A percentile compares a stretch with the other conserved stretches of the same genome.
Evolutionary conservation across 2,329 filamentous ascomycete species (phyloP).

Genomic region (Stachybotrys chlorohalonatus): DNA sequence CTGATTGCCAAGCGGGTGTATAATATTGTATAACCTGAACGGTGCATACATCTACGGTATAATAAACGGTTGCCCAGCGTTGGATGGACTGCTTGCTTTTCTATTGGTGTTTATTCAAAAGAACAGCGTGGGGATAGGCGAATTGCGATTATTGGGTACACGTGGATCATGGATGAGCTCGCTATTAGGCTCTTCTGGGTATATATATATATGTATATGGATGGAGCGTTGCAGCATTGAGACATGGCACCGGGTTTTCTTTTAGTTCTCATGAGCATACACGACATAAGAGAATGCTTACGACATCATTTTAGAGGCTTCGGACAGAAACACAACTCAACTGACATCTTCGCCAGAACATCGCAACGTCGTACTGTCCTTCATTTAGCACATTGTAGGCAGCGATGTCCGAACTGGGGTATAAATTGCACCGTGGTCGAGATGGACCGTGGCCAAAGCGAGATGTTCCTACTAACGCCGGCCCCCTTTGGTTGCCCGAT

Average conservation of each 20-base stretch:
- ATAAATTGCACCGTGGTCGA: not conserved
- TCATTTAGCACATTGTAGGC: no score
- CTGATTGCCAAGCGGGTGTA: constrained; percentile 77
- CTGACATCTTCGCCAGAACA: no score
- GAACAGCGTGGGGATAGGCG: not conserved
- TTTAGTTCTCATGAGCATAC: no score
- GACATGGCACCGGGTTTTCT: not conserved
- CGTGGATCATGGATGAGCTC: not conserved
- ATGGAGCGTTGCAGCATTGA: not conserved
- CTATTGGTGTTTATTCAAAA: no score
- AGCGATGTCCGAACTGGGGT: not conserved
- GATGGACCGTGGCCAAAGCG: not conserved
- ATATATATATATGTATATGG: not conserved
- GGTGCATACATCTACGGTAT: no score
- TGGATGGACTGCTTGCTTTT: no score
- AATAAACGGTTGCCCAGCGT: no score
- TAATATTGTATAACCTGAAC: constrained; percentile 53
- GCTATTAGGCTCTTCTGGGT: not conserved
- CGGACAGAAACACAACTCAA: no score
- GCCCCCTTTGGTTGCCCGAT: not conserved
- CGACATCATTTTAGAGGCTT: no score
- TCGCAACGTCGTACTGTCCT: no score
- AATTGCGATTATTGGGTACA: not conserved
- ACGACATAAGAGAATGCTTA: no score
- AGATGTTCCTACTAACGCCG: not conserved